A percentile compares a stretch with the other conserved stretches of the same genome.
Conservation (phyloP, 169 alveolate species). For the Babesia ovis region DNA sequence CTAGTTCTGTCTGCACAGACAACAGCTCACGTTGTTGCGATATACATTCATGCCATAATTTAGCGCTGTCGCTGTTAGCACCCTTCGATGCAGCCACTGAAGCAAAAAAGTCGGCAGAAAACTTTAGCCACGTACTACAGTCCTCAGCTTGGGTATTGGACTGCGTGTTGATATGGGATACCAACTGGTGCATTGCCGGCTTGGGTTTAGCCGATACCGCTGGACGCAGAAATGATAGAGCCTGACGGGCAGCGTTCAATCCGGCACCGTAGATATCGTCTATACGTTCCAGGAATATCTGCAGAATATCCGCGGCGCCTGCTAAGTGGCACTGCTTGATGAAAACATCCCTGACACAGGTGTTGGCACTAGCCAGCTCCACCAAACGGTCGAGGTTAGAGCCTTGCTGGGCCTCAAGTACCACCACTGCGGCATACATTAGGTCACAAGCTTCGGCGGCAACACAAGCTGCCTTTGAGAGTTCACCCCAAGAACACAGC, state of each 20-base stretch:
- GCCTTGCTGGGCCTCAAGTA: conserved; percentile 17
- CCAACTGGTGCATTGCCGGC: conserved; percentile 29
- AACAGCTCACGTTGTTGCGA: conserved; percentile 41
- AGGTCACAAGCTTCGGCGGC: conserved; percentile 58
- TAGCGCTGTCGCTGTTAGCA: neutral
- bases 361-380: conserved; percentile 20
- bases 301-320: conserved; percentile 25
- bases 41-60: conserved; percentile 47
- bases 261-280: conserved; percentile 54
- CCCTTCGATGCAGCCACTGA: conserved; percentile 12
- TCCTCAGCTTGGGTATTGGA: conserved; percentile 19
- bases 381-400: conserved; percentile 21
- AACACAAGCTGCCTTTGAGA: conserved; percentile 36
- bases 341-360: conserved; percentile 46
- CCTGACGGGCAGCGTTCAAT: conserved; percentile 25
- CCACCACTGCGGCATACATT: conserved; percentile 21
- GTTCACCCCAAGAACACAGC: conserved; percentile 48
- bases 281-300: conserved; percentile 45
- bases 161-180: neutral
- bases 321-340: conserved; percentile 33
- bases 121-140: conserved; percentile 29
- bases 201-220: neutral
- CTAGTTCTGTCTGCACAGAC: conserved; percentile 25
- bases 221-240: neutral
- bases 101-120: conserved; percentile 39